Conservation (phyloP, 306 rosid genomes). For the Inga leiocalycina region DNA sequence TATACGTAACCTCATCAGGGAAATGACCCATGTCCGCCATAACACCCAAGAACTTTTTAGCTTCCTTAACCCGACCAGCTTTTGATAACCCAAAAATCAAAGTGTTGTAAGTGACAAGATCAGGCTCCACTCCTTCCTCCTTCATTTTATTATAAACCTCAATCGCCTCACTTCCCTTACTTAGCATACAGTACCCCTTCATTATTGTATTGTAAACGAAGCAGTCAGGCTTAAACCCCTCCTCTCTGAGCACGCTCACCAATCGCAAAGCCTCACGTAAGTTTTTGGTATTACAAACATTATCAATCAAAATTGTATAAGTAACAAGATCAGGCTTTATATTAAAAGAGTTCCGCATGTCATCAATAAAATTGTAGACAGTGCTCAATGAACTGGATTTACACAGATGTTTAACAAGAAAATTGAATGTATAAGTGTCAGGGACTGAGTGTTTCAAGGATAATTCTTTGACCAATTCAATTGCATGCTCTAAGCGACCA, state of each 20-base stretch:
- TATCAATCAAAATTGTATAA: constrained; percentile 81
- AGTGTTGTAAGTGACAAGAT: constrained; percentile 79
- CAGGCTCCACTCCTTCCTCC: constrained; percentile 83
- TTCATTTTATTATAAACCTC: constrained; percentile 78
- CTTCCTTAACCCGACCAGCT: constrained; percentile 66
- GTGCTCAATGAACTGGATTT: constrained; percentile 52
- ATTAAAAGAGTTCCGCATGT: constrained; percentile 46
- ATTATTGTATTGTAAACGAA: constrained; percentile 75
- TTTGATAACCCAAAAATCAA: constrained; percentile 79
- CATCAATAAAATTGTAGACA: constrained; percentile 60
- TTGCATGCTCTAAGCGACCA: constrained; percentile 59
- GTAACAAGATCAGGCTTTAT: constrained; percentile 82
- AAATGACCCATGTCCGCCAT: constrained; percentile 75
- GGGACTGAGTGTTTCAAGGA: constrained; percentile 56
- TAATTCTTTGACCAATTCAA: constrained; percentile 55
- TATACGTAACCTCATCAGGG: constrained; percentile 82
- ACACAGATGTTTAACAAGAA: constrained; percentile 65
- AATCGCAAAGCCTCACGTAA: constrained; percentile 68
- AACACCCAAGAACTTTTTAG: constrained; percentile 62
- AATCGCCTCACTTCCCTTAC: constrained; percentile 73
- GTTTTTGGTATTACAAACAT: constrained; percentile 73
- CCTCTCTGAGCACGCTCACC: constrained; percentile 60
- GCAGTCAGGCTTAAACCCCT: constrained; percentile 87
- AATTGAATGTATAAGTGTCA: constrained; percentile 71
- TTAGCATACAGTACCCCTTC: constrained; percentile 83